Evolutionary conservation across 2,329 filamentous ascomycete genomes (phyloP).

Genomic region (Cladophialophora yegresii): DNA sequence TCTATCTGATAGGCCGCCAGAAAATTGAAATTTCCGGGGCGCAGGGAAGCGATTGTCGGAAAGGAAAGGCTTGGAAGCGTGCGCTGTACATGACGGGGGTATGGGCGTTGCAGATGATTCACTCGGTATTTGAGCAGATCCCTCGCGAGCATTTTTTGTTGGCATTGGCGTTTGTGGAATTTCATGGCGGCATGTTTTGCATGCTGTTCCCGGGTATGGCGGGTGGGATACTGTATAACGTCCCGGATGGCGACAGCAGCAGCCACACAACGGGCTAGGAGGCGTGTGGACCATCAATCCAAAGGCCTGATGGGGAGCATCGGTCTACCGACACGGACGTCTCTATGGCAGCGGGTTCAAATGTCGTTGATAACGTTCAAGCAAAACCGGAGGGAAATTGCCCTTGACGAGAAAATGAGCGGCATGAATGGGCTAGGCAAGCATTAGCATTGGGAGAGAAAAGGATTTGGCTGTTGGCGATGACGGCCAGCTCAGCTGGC

Average conservation of each 20-base stretch:
- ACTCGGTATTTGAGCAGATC: not conserved
- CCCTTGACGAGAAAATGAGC: conserved; percentile 9
- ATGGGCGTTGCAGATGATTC: not conserved
- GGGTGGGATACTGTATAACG: not conserved
- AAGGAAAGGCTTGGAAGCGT: conserved; percentile 13
- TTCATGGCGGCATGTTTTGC: conserved; percentile 6
- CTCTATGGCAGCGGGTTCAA: not conserved
- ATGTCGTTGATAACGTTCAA: not conserved
- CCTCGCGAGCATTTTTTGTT: not conserved
- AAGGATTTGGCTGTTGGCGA: not conserved
- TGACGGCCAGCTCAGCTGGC: not conserved
- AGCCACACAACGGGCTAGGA: not conserved
- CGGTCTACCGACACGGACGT: not conserved
- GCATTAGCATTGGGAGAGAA: conserved; percentile 3
- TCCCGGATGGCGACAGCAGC: not conserved
- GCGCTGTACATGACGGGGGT: conserved; percentile 16
- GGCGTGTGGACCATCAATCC: not conserved
- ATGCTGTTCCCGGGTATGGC: not conserved
- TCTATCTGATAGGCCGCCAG: conserved; percentile 44
- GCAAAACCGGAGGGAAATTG: not conserved
- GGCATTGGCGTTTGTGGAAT: not conserved
- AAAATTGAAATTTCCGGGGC: conserved; percentile 26
- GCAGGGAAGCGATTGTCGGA: conserved; percentile 12
- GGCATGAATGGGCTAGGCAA: conserved; percentile 9
- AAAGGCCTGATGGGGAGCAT: not conserved